Evolutionary conservation across 1,139 yeast genomes (phyloP), one percentile per base, ranked within the genome.

Genomic region (Suhomyces atakaporum): DNA sequence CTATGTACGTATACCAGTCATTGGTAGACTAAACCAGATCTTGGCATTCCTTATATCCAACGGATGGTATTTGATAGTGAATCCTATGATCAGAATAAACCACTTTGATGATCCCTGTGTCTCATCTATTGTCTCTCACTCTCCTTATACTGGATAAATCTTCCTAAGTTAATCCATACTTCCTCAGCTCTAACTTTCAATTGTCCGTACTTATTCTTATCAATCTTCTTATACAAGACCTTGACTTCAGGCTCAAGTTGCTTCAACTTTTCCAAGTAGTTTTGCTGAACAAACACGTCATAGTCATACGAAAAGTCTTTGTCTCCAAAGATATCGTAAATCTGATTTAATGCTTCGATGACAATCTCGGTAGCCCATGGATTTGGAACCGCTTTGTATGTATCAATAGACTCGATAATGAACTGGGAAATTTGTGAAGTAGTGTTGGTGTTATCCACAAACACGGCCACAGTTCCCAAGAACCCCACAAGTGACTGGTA

Each of bases 311-410:
- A 71, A 50, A 69, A 84, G 21, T 66, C 70, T 16, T 68, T 69
- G 61, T 92, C 97, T n/a, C 85, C 87, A 59, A 84, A 92, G 6
- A 89, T 68, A 43, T 88, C 96, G 58, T 79, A 88, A 7, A 89
- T 52, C 7, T 77, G 65, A 50, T 87, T 82, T 21, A 86, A 59
- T 15, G 81, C 63, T 40, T 84, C 92, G 35, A 81, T 61, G 5
- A 79, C 66, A 6, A 81, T 58, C 40, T 65, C 73, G 12, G 54
- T 47, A 2, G 59, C 56, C 16, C 46, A 47, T 3, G 60, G 50
- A 12, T 53, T 49, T 12, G 48, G 44, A 25, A 45, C 32, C 23
- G 46, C 40, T 13, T 34, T 44, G 44, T 54, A 55, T 15, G 42
- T 43, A 23, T 53, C 52, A 15, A 59, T 54, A 12, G 59, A 60